phyloP scores from a whole-genome alignment of 192 early-diverging fungal genomes.

The Backusella westeae region DNA sequence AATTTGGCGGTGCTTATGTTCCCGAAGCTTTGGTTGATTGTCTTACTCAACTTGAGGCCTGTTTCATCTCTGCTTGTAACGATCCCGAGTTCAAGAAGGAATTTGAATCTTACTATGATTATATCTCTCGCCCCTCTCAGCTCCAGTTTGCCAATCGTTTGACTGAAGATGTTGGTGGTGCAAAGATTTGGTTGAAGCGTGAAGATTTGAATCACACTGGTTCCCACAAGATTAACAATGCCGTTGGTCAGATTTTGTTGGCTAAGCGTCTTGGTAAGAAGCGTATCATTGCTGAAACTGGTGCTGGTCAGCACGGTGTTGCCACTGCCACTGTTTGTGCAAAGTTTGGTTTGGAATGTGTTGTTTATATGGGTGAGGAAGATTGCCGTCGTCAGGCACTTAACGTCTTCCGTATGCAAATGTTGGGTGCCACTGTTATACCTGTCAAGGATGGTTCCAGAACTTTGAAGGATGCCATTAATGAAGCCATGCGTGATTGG shows the following conservation, averaged over 20 bases:
- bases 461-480: constrained; percentile 98
- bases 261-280: constrained; percentile 95
- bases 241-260: constrained; percentile 90
- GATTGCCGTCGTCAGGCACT: constrained; percentile 91
- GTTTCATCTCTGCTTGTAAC: constrained; percentile 75
- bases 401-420: constrained; percentile 94
- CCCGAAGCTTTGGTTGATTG: constrained; percentile 98
- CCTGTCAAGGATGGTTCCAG: constrained; percentile 72
- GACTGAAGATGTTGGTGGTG: constrained; percentile 74
- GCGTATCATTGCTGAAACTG: constrained; percentile 98
- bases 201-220: constrained; percentile 99
- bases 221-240: constrained; percentile 99
- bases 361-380: constrained; percentile 98
- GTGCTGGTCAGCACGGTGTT: constrained; percentile 98
- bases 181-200: constrained; percentile 96
- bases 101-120: constrained; percentile 86
- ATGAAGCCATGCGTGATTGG: constrained; percentile 99
- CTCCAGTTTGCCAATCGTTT: constrained; percentile 87
- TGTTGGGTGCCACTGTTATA: constrained; percentile 92
- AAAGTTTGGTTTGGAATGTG: constrained; percentile 95
- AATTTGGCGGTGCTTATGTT: constrained; percentile 97
- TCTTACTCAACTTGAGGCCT: constrained; percentile 82
- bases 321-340: constrained; percentile 98
- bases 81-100: constrained; percentile 95
- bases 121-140: constrained; percentile 88